A percentile compares a stretch with the other conserved stretches of the same genome.
Evolutionary conservation across 2,329 filamentous ascomycete species (phyloP).

Genomic region (Alternaria ventricosa): DNA sequence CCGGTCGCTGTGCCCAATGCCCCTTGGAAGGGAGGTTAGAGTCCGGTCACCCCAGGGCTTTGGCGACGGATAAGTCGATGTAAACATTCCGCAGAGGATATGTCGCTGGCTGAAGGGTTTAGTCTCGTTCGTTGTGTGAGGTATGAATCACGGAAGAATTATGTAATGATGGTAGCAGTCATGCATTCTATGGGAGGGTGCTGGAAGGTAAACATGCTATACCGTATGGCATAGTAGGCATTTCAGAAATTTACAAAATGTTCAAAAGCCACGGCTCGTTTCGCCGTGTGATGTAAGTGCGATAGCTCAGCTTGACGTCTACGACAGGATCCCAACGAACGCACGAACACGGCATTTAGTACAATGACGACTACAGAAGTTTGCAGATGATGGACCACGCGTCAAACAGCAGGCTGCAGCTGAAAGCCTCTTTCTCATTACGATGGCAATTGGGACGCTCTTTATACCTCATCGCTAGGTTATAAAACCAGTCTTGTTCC

Average conservation of each 20-base stretch:
- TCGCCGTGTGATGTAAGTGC: background rate
- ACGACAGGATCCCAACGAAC: background rate
- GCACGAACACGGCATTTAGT: accelerated
- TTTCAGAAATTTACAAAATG: background rate
- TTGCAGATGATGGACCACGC: background rate
- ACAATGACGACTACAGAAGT: background rate
- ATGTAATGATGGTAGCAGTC: background rate
- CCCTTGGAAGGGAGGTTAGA: conserved; percentile 37
- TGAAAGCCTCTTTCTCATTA: background rate
- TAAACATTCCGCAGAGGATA: background rate
- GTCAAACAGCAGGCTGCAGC: background rate
- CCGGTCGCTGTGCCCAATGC: conserved; percentile 41
- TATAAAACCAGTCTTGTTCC: background rate
- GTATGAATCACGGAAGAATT: background rate
- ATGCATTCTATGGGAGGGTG: background rate
- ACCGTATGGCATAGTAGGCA: conserved; percentile 5
- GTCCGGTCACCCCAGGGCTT: background rate
- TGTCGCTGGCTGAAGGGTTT: background rate
- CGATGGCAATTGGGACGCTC: background rate
- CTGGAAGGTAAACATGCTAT: background rate
- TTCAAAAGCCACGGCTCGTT: background rate
- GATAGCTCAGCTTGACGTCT: background rate
- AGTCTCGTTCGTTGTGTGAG: accelerated
- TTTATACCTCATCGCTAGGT: background rate
- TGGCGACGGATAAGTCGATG: background rate